These are phyloP conservation scores for Oryza brachyantha DNA, from an alignment of 176 grass and related monocot species.

Conservation along the genomic window DNA sequence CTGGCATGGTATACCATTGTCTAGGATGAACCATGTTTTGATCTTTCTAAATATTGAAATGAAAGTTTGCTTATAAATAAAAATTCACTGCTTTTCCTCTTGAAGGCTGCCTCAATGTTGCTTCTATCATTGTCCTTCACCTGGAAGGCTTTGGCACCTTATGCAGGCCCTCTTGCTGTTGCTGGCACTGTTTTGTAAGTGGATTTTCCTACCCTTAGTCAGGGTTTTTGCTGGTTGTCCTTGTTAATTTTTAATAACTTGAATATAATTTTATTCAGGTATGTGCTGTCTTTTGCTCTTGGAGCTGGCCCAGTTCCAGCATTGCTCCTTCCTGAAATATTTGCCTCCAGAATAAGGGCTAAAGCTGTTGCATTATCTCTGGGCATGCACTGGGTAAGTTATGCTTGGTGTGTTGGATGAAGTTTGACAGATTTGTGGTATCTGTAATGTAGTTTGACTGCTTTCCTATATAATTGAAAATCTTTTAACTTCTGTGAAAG, in stretches of 20 bases:
- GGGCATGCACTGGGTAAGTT: constrained; percentile 98
- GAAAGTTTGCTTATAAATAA: constrained; percentile 8
- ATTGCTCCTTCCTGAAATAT: constrained; percentile 97
- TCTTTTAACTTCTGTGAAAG: background rate
- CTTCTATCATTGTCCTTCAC: constrained; percentile 83
- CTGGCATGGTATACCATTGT: constrained; percentile 79
- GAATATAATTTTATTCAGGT: constrained; percentile 50
- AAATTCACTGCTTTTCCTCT: background rate
- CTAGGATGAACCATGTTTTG: constrained; percentile 2
- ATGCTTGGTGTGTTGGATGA: background rate
- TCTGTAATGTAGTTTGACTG: background rate
- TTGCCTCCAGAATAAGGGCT: constrained; percentile 98
- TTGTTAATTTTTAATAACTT: constrained; percentile 22
- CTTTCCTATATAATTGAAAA: background rate
- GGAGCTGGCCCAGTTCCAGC: constrained; percentile 97
- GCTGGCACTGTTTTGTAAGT: constrained; percentile 92
- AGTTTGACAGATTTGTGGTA: background rate
- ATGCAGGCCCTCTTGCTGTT: constrained; percentile 90
- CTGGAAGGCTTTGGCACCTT: constrained; percentile 87
- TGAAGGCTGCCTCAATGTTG: constrained; percentile 90
- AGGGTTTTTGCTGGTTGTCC: background rate
- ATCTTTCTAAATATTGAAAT: constrained; percentile 1
- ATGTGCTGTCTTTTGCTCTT: constrained; percentile 92
- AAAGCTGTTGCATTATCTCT: constrained; percentile 96
- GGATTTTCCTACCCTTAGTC: constrained; percentile 4